Evolutionary conservation across 495 filamentous ascomycete species (phyloP).

Genomic region (Corynascus novoguineensis): DNA sequence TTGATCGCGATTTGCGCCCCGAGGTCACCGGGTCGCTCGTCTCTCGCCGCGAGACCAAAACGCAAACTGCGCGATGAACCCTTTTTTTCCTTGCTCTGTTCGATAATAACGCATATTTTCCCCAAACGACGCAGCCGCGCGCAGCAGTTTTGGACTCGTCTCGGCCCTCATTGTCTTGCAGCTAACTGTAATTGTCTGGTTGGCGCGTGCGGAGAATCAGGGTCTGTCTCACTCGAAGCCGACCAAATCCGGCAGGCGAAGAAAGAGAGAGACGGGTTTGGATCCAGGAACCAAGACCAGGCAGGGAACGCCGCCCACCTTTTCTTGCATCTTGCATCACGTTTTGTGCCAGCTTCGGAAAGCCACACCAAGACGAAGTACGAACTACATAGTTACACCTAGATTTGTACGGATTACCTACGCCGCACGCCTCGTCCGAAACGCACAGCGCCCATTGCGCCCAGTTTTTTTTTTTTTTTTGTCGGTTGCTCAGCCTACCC

Average conservation of each 20-base stretch:
- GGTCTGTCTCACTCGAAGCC: background rate
- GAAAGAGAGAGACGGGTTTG: background rate
- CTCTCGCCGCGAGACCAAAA: conserved; percentile 15
- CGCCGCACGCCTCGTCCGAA: background rate
- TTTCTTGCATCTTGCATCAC: background rate
- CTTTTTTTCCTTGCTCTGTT: background rate
- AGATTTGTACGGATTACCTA: too few species aligned
- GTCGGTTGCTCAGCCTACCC: conserved; percentile 7
- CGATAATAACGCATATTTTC: background rate
- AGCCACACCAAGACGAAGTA: background rate
- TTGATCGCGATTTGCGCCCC: conserved; percentile 20
- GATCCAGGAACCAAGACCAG: conserved; percentile 7
- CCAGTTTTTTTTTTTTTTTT: conserved; percentile 2
- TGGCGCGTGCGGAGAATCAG: background rate
- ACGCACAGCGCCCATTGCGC: background rate
- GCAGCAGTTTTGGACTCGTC: too few species aligned
- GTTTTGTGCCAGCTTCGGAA: background rate
- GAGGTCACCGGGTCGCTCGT: conserved; percentile 2
- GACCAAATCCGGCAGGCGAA: background rate
- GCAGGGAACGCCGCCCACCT: conserved; percentile 3
- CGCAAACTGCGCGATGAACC: background rate
- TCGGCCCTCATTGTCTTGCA: background rate
- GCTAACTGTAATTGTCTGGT: too few species aligned
- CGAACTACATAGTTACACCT: background rate
- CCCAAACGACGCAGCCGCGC: background rate